A percentile compares a stretch with the other conserved stretches of the same genome.
Evolutionary conservation across 345 rosid species (phyloP).

Genomic region (Reutealis trisperma): DNA sequence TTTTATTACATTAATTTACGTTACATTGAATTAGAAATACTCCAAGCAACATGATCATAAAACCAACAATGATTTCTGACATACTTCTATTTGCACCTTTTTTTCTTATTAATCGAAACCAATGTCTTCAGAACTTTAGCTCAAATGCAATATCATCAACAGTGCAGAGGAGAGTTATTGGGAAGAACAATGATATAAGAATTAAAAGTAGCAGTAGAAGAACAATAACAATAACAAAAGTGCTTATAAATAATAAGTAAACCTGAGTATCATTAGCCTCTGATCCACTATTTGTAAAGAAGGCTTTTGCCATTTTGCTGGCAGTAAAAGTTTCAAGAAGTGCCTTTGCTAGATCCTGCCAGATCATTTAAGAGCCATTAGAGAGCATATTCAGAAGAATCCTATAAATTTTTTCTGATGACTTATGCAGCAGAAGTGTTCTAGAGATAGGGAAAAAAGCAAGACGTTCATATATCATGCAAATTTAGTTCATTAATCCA

Average conservation of each 20-base stretch:
- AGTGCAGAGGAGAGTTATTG: background rate
- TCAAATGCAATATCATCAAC: background rate
- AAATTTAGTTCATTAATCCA: background rate
- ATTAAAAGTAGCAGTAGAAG: background rate
- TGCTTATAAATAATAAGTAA: slow-evolving; percentile 1
- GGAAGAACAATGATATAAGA: too few species aligned
- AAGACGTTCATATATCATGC: background rate
- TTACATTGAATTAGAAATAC: background rate
- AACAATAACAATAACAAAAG: background rate
- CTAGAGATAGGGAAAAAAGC: background rate
- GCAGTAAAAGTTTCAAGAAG: slow-evolving; percentile 84
- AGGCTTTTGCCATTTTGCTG: slow-evolving; percentile 78
- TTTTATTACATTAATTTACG: background rate
- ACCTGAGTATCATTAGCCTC: slow-evolving; percentile 99
- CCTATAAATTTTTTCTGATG: slow-evolving; percentile 11
- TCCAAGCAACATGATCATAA: background rate
- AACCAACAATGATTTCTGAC: background rate
- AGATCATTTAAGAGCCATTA: slow-evolving; percentile 10
- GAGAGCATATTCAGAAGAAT: slow-evolving; percentile 7
- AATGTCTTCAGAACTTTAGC: background rate
- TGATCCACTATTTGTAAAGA: slow-evolving; percentile 95
- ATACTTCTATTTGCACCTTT: background rate
- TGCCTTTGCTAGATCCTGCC: slow-evolving; percentile 94
- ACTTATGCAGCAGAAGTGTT: slow-evolving; percentile 1
- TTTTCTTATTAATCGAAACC: too few species aligned